Evolutionary conservation across 108 stramenopile genomes (phyloP), one percentile per base, ranked within the genome.

Genomic region (Nitzschia putrida): DNA sequence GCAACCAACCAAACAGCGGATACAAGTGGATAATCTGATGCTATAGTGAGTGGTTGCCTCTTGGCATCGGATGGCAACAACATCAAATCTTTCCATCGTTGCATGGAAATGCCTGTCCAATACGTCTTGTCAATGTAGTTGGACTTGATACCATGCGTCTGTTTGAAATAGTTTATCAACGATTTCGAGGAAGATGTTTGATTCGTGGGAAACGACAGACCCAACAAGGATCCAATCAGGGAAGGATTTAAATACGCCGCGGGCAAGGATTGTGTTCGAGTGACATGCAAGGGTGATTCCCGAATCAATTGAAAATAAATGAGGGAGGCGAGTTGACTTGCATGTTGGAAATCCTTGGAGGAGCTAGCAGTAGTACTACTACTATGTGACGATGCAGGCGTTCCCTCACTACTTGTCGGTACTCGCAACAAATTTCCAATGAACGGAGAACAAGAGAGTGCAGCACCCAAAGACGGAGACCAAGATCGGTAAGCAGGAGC

Each of bases 51-150:
- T 53, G 22, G 38, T 58, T 38, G 20, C 3, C 20, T n/a, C 12
- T 11, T 11, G 1, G 14, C 7, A 40, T 11, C 0, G 12, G 65
- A 3, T 16, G 9, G 26, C 13, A 22, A 45, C 3, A 44, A 20
- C 38, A 74, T 52, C 51, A 80, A 34, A 57, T 80, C 72, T 64
- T 53, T 73, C 79, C 79, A 80, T 37, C 79, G 61, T 3, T 50
- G 41, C 49, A 73, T n/a, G 8, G 72, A 73, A 13, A 80, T 63
- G 25, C 79, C 79, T 24, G 79, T 80, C 79, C 79, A 80, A 23
- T 59, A 20, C 9, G 63, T 66, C 12, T 63, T 18, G 20, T 69
- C 11, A 8, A 80, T 72, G 29, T 73, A 61, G 50, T 80, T 80
- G 26, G 79, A 73, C 56, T 56, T 54, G 47, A 80, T 73, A 8